Base-by-base conservation (phyloP, 306 rosid species). In the Vigna mungo region DNA sequence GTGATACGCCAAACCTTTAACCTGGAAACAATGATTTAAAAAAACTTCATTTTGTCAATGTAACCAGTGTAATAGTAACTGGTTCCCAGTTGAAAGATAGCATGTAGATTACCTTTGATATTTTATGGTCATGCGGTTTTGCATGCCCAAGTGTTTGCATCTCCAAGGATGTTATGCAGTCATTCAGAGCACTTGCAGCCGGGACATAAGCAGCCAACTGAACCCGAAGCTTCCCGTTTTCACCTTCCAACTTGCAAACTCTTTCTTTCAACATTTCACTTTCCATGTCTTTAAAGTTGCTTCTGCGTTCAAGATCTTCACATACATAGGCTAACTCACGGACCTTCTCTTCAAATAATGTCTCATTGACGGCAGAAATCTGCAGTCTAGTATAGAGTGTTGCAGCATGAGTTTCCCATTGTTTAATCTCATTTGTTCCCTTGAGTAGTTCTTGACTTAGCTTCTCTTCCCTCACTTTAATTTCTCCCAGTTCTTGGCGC, bases 121-220 rank as follows among this genome's bases (percentile, higher is more conserved):
- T 79, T 73, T 80, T 81, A 75, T 63, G 14, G 20, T 78, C 61
- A 47, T 16, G 17, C 62, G 81, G 68, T 18, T 82, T 74, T 53
- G 68, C 47, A 39, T 82, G 77, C 25, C 52, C 48, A 55, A 74
- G 85, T 7, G 86, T 72, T 77, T 71, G 94, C 81, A 89, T 85
- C 89, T 96, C 99, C 85, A 96, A 81, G 74, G 93, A 85, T 34
- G 84, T 46, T 74, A 91, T 82, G 68, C 88, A 80, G 76, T 89
- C 88, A 75, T 87, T 86, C 86, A 96, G 77, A 73, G 88, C 86
- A 76, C 81, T 64, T 49, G 88, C 75, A 53, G 96, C 89, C 7
- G 98, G 91, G 30, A 86, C 80, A 80, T 91, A 96, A 6, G 87
- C 84, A 79, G 86, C 88, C 83, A 91, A 78, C 85, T 86, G 97